Evolutionary conservation across 2,329 filamentous ascomycete genomes (phyloP), one percentile per base, ranked within the genome.

Genomic region (Herpotrichia juniperi): DNA sequence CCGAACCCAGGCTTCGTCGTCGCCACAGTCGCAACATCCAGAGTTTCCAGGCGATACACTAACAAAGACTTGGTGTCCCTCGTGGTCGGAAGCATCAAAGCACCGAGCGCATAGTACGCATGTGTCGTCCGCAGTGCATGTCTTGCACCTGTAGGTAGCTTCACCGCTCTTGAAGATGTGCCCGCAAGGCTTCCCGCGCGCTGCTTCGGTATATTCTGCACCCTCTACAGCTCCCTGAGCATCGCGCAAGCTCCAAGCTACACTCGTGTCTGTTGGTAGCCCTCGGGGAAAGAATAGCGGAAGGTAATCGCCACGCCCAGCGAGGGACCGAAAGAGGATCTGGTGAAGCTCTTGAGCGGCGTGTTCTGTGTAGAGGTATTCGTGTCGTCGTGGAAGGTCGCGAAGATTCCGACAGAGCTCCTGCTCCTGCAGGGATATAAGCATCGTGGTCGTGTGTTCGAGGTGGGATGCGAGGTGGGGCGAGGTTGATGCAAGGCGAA

Each of bases 161-260:
- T 99, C 94, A 45, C 93, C 94, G 12, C 85, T 83, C 76, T 93
- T 93, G 82, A 99, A 96, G 57, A 99, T 97, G 78, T 99, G 96
- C 3, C 94, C 96, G 72, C 94, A 99, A 42, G 92, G 88, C 75
- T 96, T 96, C 49, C 96, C 94, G 61, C 91, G 86, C 12, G 94
- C 94, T 6, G 90, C 89, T 61, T 93, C 89, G 17, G 91, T 94
- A 71, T 97, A 99, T 73, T 99, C 96, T 26, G 93, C 91, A 10
- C 94, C 93, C 68, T 96, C 92, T 51, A 91, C 82, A n/a, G 91
- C 91, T 16, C 93, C 93, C 71, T 99, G 96, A 14, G 93, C 93
- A 63, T 91, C 87, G 55, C 89, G 85, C 32, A 99, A 80, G 74
- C 89, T 94, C 83, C 93, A 88, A 39, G 79, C 77, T 32, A 80